phyloP scores from a whole-genome alignment of 1,284 basidiomycete genomes.

The Ceratobasidium papillatum region DNA sequence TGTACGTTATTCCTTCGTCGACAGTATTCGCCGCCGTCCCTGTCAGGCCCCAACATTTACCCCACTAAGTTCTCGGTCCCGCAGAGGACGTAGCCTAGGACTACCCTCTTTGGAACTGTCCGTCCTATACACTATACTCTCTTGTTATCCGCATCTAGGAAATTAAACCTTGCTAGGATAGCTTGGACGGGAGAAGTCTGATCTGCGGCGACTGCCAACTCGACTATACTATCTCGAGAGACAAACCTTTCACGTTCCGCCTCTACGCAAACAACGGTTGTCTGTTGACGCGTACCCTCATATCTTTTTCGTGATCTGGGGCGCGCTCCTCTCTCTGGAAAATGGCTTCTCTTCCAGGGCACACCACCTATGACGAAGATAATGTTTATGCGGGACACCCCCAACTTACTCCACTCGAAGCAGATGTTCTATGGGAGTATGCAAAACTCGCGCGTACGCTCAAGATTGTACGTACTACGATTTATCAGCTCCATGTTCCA shows the following conservation, averaged over 20 bases:
- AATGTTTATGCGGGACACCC: slow-evolving; percentile 77
- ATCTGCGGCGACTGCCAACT: background rate
- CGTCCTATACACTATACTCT: background rate
- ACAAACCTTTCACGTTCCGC: background rate
- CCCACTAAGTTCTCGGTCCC: background rate
- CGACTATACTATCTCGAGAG: background rate
- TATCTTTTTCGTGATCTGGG: slow-evolving; percentile 1
- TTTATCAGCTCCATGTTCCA: background rate
- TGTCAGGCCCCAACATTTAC: background rate
- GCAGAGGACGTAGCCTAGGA: background rate
- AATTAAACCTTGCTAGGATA: background rate
- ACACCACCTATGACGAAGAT: slow-evolving; percentile 15
- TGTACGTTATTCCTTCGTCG: background rate
- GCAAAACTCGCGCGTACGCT: slow-evolving; percentile 75
- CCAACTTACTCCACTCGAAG: slow-evolving; percentile 66
- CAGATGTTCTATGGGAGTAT: slow-evolving; percentile 82
- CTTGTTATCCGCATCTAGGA: background rate
- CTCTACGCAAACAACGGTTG: background rate
- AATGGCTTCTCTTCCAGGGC: background rate
- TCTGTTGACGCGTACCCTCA: background rate
- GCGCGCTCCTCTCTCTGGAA: background rate
- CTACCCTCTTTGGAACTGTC: background rate
- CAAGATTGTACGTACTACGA: slow-evolving; percentile 63
- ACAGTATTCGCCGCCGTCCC: background rate
- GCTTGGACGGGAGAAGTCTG: background rate